Percentiles rank a stretch among this genome's conserved stretches.
These are phyloP conservation scores for Fusarium cicatricum DNA, from an alignment of 2,329 filamentous ascomycete species.

Conservation along the genomic window DNA sequence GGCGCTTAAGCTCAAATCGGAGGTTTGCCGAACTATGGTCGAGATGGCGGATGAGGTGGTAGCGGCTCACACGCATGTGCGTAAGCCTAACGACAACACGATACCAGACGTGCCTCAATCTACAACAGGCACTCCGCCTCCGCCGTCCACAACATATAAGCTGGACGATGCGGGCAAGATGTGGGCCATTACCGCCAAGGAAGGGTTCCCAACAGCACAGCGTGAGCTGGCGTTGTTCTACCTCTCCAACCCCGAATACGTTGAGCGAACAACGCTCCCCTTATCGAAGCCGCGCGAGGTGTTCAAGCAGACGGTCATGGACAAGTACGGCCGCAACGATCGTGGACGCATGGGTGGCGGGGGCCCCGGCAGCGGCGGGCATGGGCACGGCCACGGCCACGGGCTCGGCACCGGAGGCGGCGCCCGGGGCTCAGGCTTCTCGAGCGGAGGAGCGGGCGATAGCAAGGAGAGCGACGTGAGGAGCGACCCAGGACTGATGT, in stretches of 20 bases:
- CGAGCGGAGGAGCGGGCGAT: conserved; percentile 34
- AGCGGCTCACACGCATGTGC: conserved; percentile 69
- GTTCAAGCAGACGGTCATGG: conserved; percentile 89
- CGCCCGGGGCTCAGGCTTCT: conserved; percentile 33
- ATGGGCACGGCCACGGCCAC: conserved; percentile 37
- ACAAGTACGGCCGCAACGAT: conserved; percentile 62
- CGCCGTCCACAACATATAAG: conserved; percentile 68
- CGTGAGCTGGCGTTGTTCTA: conserved; percentile 94
- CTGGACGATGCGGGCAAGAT: conserved; percentile 86
- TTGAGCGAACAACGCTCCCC: conserved; percentile 81
- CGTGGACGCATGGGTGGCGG: conserved; percentile 36
- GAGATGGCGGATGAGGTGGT: conserved; percentile 66
- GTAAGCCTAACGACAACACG: conserved; percentile 53
- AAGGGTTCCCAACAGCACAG: conserved; percentile 84
- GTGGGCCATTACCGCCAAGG: conserved; percentile 92
- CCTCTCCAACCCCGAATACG: conserved; percentile 86
- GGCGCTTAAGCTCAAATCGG: conserved; percentile 86
- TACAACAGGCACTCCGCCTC: conserved; percentile 53
- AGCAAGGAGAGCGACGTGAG: conserved; percentile 60
- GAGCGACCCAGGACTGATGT: conserved; percentile 89
- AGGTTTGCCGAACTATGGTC: conserved; percentile 82
- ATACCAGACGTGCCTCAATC: conserved; percentile 45
- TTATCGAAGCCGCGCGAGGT: conserved; percentile 86
- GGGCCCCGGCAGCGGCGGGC: conserved; percentile 31
- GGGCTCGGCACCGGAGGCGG: conserved; percentile 39